phyloP scores from a whole-genome alignment of 1,284 basidiomycete genomes.

The Ustilago xerochloae region DNA sequence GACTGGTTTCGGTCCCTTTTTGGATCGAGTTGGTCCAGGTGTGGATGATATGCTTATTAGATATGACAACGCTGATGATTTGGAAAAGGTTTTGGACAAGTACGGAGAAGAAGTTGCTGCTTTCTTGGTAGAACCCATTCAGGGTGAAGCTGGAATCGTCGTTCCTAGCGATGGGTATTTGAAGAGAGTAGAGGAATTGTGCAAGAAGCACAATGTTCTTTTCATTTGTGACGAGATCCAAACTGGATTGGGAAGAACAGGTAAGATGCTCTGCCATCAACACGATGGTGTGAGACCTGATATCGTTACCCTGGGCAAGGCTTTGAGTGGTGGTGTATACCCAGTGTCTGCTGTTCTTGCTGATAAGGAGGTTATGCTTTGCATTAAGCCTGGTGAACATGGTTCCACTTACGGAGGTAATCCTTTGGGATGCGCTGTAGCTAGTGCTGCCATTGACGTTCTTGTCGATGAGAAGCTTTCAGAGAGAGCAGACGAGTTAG shows the following conservation, averaged over 20 bases:
- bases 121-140: slow-evolving; percentile 96
- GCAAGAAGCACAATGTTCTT: slow-evolving; percentile 92
- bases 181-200: slow-evolving; percentile 79
- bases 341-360: slow-evolving; percentile 95
- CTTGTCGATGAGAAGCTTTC: slow-evolving; percentile 86
- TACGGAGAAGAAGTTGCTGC: slow-evolving; percentile 88
- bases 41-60: slow-evolving; percentile 63
- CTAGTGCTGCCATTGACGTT: slow-evolving; percentile 88
- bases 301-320: slow-evolving; percentile 93
- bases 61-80: slow-evolving; percentile 73
- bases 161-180: slow-evolving; percentile 93
- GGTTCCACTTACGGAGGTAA: slow-evolving; percentile 87
- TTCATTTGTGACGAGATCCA: slow-evolving; percentile 98
- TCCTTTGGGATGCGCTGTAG: slow-evolving; percentile 93
- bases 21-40: slow-evolving; percentile 83
- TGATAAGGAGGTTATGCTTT: slow-evolving; percentile 89
- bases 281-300: slow-evolving; percentile 86
- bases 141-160: slow-evolving; percentile 96
- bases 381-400: slow-evolving; percentile 95
- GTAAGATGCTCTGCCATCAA: slow-evolving; percentile 75
- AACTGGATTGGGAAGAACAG: slow-evolving; percentile 72
- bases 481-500: slow-evolving; percentile 80
- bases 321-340: slow-evolving; percentile 94
- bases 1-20: slow-evolving; percentile 88
- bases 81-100: slow-evolving; percentile 82